Conservation (phyloP, 2,329 filamentous ascomycete species). For the Aspergillus carbonarius region DNA sequence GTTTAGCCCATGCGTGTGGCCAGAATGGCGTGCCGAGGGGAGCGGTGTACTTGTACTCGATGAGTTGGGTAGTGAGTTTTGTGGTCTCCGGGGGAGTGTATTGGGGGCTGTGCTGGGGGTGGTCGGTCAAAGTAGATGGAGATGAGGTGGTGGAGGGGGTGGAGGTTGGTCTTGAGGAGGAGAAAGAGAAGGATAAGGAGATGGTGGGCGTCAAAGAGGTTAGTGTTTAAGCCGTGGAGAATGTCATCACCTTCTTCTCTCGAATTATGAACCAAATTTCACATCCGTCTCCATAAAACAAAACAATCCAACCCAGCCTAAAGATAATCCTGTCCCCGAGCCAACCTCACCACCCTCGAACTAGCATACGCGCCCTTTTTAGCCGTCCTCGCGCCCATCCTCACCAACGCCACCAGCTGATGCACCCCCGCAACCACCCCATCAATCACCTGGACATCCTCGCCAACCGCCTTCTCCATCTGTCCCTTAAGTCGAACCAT, state of each 20-base stretch:
- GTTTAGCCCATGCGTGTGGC: conserved; percentile 7
- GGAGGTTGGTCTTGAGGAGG: background rate
- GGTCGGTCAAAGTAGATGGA: conserved; percentile 12
- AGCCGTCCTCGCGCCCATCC: conserved; percentile 29
- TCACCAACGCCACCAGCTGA: conserved; percentile 26
- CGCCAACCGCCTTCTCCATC: conserved; percentile 49
- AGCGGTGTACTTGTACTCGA: conserved; percentile 12
- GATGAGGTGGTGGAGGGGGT: conserved; percentile 5
- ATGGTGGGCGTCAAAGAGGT: too few relatives aligned
- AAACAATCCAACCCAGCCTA: conserved; percentile 14
- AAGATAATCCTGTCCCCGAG: conserved; percentile 29
- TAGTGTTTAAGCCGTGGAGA: too few relatives aligned
- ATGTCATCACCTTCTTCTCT: too few relatives aligned
- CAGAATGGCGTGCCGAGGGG: conserved; percentile 7
- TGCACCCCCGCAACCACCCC: conserved; percentile 47
- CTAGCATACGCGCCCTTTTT: conserved; percentile 32
- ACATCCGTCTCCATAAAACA: background rate
- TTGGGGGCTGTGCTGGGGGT: conserved; percentile 4
- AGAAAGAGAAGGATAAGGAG: too few relatives aligned
- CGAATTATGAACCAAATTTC: too few relatives aligned
- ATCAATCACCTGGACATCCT: conserved; percentile 51
- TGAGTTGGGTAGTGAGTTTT: conserved; percentile 13
- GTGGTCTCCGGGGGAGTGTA: conserved; percentile 4
- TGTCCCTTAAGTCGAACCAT: conserved; percentile 50
- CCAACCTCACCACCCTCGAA: conserved; percentile 24